These are phyloP conservation scores for Nicotiana knightiana DNA, from an alignment of 257 asterid species.

Conservation along the genomic window DNA sequence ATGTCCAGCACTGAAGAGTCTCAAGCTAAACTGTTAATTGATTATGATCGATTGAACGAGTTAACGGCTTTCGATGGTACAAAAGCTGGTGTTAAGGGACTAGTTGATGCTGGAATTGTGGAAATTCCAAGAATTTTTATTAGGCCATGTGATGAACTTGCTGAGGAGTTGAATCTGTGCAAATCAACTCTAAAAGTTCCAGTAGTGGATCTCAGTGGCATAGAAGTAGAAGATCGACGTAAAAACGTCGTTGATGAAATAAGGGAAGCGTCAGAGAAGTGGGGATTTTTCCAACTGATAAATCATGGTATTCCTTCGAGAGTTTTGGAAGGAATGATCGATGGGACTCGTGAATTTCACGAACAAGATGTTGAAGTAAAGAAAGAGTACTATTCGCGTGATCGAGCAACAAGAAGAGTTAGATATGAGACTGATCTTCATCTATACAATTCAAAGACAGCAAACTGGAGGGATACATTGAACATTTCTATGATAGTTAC, in stretches of 20 bases:
- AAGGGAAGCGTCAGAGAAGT: constrained; percentile 39
- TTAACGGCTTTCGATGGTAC: constrained; percentile 24
- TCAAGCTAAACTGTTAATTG: neutral
- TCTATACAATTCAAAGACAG: constrained; percentile 37
- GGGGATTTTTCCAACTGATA: constrained; percentile 56
- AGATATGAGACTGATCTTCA: constrained; percentile 53
- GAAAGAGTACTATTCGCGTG: constrained; percentile 31
- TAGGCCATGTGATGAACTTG: constrained; percentile 33
- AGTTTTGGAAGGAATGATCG: constrained; percentile 49
- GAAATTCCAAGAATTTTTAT: constrained; percentile 27
- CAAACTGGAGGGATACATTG: constrained; percentile 71
- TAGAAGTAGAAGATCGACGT: constrained; percentile 14
- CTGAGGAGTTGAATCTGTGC: constrained; percentile 15
- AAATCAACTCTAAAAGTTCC: constrained; percentile 30
- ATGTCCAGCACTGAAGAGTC: neutral
- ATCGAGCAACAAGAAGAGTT: constrained; percentile 28
- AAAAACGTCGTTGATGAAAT: constrained; percentile 21
- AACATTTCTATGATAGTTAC: constrained; percentile 22
- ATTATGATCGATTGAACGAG: constrained; percentile 14
- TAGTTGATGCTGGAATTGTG: constrained; percentile 20
- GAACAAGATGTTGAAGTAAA: constrained; percentile 52
- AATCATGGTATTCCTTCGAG: constrained; percentile 49
- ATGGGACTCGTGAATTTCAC: constrained; percentile 46
- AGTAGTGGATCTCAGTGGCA: constrained; percentile 36
- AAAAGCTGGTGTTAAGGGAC: constrained; percentile 31